phyloP scores from a whole-genome alignment of 306 rosid species.

The Prunus fruticosa region DNA sequence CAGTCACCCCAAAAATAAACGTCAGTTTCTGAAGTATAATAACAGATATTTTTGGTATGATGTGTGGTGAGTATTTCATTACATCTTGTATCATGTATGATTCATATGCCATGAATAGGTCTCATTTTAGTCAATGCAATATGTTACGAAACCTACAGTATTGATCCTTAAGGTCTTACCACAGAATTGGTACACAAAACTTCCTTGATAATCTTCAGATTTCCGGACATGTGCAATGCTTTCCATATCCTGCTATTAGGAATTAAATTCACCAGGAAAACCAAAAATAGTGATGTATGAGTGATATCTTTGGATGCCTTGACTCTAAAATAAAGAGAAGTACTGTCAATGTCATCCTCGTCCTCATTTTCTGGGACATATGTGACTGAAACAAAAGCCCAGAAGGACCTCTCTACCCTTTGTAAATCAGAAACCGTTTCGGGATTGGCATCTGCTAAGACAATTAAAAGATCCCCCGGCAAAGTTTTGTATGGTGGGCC shows the following conservation, averaged over 20 bases:
- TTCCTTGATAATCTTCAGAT: conserved; percentile 32
- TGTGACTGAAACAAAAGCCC: conserved; percentile 48
- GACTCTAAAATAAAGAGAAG: conserved; percentile 43
- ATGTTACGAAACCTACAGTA: too few relatives aligned
- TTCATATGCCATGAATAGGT: too few relatives aligned
- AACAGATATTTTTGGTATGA: too few relatives aligned
- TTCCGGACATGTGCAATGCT: conserved; percentile 40
- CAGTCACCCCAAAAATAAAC: neutral
- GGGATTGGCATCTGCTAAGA: conserved; percentile 51
- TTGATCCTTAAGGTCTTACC: conserved; percentile 34
- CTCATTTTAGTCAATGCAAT: too few relatives aligned
- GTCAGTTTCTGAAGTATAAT: neutral
- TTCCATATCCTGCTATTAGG: conserved; percentile 55
- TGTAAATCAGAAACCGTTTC: conserved; percentile 45
- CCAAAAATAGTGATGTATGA: conserved; percentile 31
- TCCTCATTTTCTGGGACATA: conserved; percentile 29
- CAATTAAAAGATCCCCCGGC: conserved; percentile 53
- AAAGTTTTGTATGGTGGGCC: conserved; percentile 28
- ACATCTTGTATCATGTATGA: too few relatives aligned
- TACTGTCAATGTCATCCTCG: conserved; percentile 14
- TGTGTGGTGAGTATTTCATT: too few relatives aligned
- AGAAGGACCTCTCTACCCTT: conserved; percentile 29
- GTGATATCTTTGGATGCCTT: conserved; percentile 29
- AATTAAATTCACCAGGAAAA: conserved; percentile 49
- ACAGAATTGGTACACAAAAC: conserved; percentile 30